Evolutionary conservation across 495 filamentous ascomycete genomes (phyloP), one percentile per base, ranked within the genome.

Genomic region (Patellaria atrata): DNA sequence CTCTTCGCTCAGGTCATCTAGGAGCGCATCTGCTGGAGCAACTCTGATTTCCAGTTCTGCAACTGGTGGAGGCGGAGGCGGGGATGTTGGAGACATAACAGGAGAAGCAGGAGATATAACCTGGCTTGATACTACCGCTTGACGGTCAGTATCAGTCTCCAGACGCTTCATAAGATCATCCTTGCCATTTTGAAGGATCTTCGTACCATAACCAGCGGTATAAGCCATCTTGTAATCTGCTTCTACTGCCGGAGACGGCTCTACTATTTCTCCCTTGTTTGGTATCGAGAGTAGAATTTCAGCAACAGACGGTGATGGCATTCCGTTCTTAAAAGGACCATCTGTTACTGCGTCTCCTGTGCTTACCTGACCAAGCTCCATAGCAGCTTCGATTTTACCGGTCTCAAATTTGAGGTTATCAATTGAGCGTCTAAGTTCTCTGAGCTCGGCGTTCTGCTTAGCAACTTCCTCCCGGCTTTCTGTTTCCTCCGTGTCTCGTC

Each of bases 1-100:
- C 20, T 73, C 68, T 15, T 67, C 60, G 30, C 72, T 70, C 30
- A 58, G 69, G 18, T 72, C 66, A 0, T 63, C 64, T 32, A 61
- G 59, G 3, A 8, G 9, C 42, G 9, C 5, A 6, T 33, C 34
- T 32, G 34, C 13, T 34, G 25, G 25, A 9, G 34, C 22, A 22
- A 22, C 13, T 12, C 13, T 7, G 28, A 7, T n/a, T 12, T 12
- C 3, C 1, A 17, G 19, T 12, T 40, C 33, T 1, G 22, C n/a
- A 22, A 24, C 22, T 13, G 36, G 24, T 12, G 49, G 45, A 18
- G 37, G 24, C 6, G 50, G 43, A 30, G 49, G 48, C 28, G 48
- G 45, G 9, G 35, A 26, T 8, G 18, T 22, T 18, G 19, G 33
- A 13, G 22, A 37, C 27, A 34, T 22, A 22, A 22, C 5, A n/a